Evolutionary conservation across 805 yeast species (phyloP).

Genomic region (Deakozyma indianensis): DNA sequence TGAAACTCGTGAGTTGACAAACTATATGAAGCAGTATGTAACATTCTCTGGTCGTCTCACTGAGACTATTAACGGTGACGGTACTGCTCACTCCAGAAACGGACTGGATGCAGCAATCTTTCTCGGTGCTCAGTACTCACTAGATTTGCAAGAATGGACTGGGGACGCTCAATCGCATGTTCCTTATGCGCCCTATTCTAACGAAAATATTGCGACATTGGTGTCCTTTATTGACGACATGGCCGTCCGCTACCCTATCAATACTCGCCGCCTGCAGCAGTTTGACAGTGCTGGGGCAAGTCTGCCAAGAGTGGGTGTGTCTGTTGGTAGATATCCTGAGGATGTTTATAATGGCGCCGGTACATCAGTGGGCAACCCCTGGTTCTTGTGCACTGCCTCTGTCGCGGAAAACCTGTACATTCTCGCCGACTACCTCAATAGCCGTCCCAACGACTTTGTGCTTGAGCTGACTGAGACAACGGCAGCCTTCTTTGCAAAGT

Average conservation of each 20-base stretch:
- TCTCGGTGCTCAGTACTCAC: conserved; percentile 28
- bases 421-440: conserved; percentile 15
- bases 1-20: conserved; percentile 2
- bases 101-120: conserved; percentile 75
- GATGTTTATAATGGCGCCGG: conserved; percentile 72
- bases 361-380: conserved; percentile 73
- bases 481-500: conserved; percentile 3
- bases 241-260: conserved; percentile 66
- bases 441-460: conserved; percentile 7
- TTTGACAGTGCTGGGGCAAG: conserved; percentile 8
- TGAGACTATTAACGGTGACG: conserved; percentile 56
- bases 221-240: conserved; percentile 49
- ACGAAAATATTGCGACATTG: conserved; percentile 28
- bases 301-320: conserved; percentile 33
- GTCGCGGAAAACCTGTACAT: conserved; percentile 20
- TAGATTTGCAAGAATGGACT: conserved; percentile 8
- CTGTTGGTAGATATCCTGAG: conserved; percentile 85
- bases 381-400: conserved; percentile 50
- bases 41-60: conserved; percentile 10
- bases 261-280: conserved; percentile 19
- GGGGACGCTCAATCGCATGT: conserved; percentile 10
- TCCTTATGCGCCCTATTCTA: conserved; percentile 16
- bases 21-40: conserved; percentile 4
- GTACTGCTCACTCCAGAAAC: conserved; percentile 24
- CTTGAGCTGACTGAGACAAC: conserved; percentile 4